Evolutionary conservation across 768 basidiomycete species (phyloP).

Genomic region (Kwoniella shandongensis): DNA sequence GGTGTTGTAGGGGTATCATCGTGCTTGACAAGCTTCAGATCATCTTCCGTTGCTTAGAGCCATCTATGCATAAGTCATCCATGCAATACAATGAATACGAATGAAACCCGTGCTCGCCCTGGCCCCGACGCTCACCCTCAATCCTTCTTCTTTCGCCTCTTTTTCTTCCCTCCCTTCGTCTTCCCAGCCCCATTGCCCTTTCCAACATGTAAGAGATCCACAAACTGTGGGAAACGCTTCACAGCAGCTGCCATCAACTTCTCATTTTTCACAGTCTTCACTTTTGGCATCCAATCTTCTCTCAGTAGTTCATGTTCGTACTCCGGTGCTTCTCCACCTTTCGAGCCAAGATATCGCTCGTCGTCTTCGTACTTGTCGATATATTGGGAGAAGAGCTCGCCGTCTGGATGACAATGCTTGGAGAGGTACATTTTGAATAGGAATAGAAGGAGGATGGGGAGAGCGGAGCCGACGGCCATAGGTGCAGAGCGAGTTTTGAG

Average conservation of each 20-base stretch:
- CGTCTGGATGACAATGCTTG: constrained; percentile 9
- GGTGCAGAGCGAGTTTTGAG: constrained; percentile 36
- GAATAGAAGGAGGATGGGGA: constrained; percentile 18
- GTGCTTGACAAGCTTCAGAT: too few relatives aligned
- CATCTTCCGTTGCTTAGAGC: too few relatives aligned
- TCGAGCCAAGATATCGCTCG: not conserved
- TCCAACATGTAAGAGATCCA: constrained; percentile 1
- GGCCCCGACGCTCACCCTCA: too few relatives aligned
- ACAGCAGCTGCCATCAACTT: constrained; percentile 9
- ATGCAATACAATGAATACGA: too few relatives aligned
- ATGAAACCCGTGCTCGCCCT: too few relatives aligned
- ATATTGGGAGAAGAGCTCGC: constrained; percentile 1
- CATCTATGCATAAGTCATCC: too few relatives aligned
- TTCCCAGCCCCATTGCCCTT: too few relatives aligned
- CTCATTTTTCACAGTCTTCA: constrained; percentile 14
- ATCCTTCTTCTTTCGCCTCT: too few relatives aligned
- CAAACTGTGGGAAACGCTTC: constrained; percentile 1
- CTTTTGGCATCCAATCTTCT: constrained; percentile 20
- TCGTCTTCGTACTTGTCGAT: constrained; percentile 2
- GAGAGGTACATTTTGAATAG: constrained; percentile 20
- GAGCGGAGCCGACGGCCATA: constrained; percentile 19
- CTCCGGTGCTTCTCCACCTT: constrained; percentile 1
- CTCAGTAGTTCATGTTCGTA: constrained; percentile 25
- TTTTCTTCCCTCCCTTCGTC: too few relatives aligned
- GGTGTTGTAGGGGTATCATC: too few relatives aligned